Base-by-base conservation (phyloP, 2,329 filamentous ascomycete species). In the Sporothrix inflata region DNA sequence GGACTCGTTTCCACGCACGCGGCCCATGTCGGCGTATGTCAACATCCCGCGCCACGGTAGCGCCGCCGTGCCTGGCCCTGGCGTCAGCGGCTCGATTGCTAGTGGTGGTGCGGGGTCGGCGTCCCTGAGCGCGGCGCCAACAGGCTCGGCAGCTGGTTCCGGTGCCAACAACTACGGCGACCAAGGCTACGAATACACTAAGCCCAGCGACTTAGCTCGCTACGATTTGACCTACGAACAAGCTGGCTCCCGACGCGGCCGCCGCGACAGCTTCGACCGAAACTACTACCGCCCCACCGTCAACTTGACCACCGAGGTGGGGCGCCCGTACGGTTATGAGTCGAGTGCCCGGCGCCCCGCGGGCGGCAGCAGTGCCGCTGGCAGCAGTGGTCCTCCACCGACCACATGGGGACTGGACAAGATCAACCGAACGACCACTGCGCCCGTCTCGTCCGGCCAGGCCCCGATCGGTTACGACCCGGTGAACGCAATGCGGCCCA, bases 351-450 rank as follows among this genome's bases (percentile, higher is more conserved):
- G 73, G 8, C 72, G 71, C 21, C n/a, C 38, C 1, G 72, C n/a
- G 21, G 69, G 51, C 14, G 66, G 9, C 14, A 55, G 68, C 51
- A 40, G 19, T n/a, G 47, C 49, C 19, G 24, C 38, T 2, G 66
- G 38, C 4, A 75, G n/a, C 79, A 80, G 86, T 42, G 85, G 86
- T 0, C 91, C 91, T 1, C 92, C 92, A 11, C 90, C 90, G 4
- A 88, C 90, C 5, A 92, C 89, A 3, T 85, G 91, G 76, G 91
- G 90, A 0, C 89, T 94, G 75, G 91, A 93, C 76, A 92, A 89
- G 80, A 87, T 92, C 74, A 87, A 87, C 75, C 83, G 86, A 72
- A 77, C 76, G 19, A 71, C 80, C 7, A 78, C 78, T 3, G 76
- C 79, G 19, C 53, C 63, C 9, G 27, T 65, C 27, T 66, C 63